Conservation (phyloP, 2,329 filamentous ascomycete species). For the Colletotrichum sp. region DNA sequence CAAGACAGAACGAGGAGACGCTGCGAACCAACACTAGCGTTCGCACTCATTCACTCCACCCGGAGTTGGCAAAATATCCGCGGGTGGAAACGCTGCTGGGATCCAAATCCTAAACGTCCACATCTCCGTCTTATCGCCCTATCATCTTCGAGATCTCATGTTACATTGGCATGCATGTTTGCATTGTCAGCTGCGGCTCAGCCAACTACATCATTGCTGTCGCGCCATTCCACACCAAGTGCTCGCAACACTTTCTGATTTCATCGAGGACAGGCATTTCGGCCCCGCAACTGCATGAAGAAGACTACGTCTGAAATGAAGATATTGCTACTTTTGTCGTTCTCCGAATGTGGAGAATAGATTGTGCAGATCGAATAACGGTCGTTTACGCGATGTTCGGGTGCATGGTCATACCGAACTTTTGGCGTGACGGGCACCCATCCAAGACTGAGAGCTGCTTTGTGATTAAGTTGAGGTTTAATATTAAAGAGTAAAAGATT, state of each 20-base stretch:
- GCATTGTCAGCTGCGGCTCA: not conserved
- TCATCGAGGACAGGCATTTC: not conserved
- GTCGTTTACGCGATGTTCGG: not conserved
- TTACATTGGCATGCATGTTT: not conserved
- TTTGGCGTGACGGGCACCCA: too few relatives aligned
- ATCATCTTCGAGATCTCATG: not conserved
- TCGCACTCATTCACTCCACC: not conserved
- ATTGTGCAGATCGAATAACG: not conserved
- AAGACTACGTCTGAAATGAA: not conserved
- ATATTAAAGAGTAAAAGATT: too few relatives aligned
- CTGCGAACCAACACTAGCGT: not conserved
- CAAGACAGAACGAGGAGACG: not conserved
- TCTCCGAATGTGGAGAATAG: not conserved
- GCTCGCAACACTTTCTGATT: not conserved
- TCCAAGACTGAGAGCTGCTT: too few relatives aligned
- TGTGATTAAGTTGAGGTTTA: too few relatives aligned
- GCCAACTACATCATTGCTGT: not conserved
- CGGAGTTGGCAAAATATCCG: not conserved
- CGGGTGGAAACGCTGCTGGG: not conserved
- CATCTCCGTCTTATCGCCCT: not conserved
- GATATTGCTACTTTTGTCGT: not conserved
- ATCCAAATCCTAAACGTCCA: not conserved
- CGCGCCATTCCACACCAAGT: not conserved
- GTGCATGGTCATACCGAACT: not conserved
- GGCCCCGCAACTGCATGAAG: not conserved